A percentile compares a stretch with the other conserved stretches of the same genome.
phyloP scores from a whole-genome alignment of 257 asterid genomes.

The Cynanchum wilfordii region DNA sequence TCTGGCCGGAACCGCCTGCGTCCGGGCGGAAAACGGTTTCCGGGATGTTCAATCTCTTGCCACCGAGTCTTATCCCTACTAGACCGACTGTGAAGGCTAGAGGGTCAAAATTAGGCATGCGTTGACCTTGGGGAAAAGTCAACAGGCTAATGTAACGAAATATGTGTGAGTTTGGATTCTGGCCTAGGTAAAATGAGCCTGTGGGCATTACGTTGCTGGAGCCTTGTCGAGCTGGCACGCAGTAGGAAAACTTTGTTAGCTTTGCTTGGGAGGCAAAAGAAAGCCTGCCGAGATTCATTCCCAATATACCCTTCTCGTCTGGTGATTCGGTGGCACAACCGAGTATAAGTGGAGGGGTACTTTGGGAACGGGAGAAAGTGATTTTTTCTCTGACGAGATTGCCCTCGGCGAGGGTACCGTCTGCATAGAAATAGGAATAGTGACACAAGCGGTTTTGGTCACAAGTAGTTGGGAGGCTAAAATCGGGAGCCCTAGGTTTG shows the following conservation, averaged over 20 bases:
- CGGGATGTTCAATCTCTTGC: slow-evolving; percentile 45
- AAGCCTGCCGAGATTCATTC: slow-evolving; percentile 75
- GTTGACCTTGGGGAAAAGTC: slow-evolving; percentile 52
- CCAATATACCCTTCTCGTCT: slow-evolving; percentile 76
- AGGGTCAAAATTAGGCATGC: slow-evolving; percentile 69
- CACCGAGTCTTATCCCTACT: slow-evolving; percentile 52
- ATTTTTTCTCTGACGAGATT: slow-evolving; percentile 66
- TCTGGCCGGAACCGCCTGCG: slow-evolving; percentile 78
- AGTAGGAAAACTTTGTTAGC: slow-evolving; percentile 64
- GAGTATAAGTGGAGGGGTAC: slow-evolving; percentile 73
- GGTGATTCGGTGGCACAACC: slow-evolving; percentile 59
- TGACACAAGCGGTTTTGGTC: slow-evolving; percentile 74
- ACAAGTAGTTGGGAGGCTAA: slow-evolving; percentile 75
- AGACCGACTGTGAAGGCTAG: slow-evolving; percentile 65
- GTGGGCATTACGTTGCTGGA: slow-evolving; percentile 27
- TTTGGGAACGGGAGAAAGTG: slow-evolving; percentile 43
- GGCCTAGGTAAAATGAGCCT: slow-evolving; percentile 66
- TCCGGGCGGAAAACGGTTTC: slow-evolving; percentile 53
- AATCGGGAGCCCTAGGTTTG: slow-evolving; percentile 80
- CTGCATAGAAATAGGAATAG: slow-evolving; percentile 80
- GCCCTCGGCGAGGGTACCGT: slow-evolving; percentile 87
- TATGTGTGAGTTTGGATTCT: slow-evolving; percentile 47
- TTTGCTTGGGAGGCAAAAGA: slow-evolving; percentile 71
- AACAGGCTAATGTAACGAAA: slow-evolving; percentile 46
- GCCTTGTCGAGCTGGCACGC: slow-evolving; percentile 52